Percentiles rank a stretch among this genome's conserved stretches.
Evolutionary conservation across 1,284 basidiomycete species (phyloP).

Genomic region (Pseudozyma flocculosa): DNA sequence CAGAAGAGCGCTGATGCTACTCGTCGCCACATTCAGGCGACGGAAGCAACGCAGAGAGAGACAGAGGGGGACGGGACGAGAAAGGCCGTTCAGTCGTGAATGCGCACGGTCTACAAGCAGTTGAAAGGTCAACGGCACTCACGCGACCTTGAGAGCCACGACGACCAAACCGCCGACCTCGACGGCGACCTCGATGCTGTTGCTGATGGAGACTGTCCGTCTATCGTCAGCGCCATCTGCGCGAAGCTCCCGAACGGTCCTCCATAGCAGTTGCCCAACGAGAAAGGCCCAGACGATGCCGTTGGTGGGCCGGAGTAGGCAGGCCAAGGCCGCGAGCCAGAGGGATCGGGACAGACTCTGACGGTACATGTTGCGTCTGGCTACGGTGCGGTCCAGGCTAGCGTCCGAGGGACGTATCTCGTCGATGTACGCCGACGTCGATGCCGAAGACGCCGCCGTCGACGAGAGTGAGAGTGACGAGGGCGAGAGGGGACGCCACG

Average conservation of each 20-base stretch:
- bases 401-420: too few species aligned
- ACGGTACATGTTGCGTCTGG: conserved; percentile 10
- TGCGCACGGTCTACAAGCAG: too few species aligned
- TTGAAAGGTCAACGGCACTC: too few species aligned
- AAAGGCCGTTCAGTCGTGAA: too few species aligned
- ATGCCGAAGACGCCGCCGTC: too few species aligned
- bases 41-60: too few species aligned
- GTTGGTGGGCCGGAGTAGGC: conserved; percentile 81
- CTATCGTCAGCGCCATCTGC: neutral
- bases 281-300: conserved; percentile 76
- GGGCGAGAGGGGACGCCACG: neutral
- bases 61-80: too few species aligned
- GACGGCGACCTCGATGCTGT: conserved; percentile 11
- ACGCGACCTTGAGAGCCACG: conserved; percentile 28
- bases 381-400: conserved; percentile 7
- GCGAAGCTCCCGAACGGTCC: conserved; percentile 7
- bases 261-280: conserved; percentile 10
- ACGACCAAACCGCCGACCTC: conserved; percentile 9
- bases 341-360: conserved; percentile 9
- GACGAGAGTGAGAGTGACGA: too few species aligned
- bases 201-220: conserved; percentile 4
- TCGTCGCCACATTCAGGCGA: too few species aligned
- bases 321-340: conserved; percentile 68
- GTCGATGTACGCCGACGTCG: too few species aligned
- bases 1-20: conserved; percentile 54